Evolutionary conservation across 306 rosid species (phyloP), one percentile per base, ranked within the genome.

Genomic region (Quercus dentata): DNA sequence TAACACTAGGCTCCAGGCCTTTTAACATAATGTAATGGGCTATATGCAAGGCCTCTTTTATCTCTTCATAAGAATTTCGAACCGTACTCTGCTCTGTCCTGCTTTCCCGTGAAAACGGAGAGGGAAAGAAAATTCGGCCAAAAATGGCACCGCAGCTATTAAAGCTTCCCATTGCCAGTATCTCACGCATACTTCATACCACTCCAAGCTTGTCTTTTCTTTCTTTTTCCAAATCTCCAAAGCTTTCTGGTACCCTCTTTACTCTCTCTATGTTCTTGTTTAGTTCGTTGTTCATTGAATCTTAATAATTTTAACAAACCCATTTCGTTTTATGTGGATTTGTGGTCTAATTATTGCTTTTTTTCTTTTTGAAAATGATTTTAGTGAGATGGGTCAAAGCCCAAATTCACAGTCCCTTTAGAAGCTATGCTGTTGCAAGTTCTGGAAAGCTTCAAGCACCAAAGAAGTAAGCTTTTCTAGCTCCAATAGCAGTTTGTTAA

Each of bases 401-500:
- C 74, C 84, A 78, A 70, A 71, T 85, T 74, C 87, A 79, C 18
- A 21, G 33, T 83, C 75, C 83, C 4, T 71, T 73, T 33, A 78
- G 91, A 84, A 70, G 88, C 81, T 89, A 83, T 76, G 89, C 96
- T 67, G 77, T 81, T 83, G 86, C 73, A 57, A 90, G 83, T 79
- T 80, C 89, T 15, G 89, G 74, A 49, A 89, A 84, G 83, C 64
- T 81, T 88, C 85, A 84, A 44, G 86, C 83, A 8, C 64, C 82
- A 64, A 91, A 89, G 78, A 91, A 89, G 96, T 92, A 74, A 85
- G 90, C 76, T 77, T 82, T 81, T 80, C 20, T n/a, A 19, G n/a
- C 56, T 69, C 56, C 51, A 41, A 65, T 31, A 77, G 20, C 35
- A 44, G 41, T 38, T 21, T 57, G 52, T 76, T 20, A 21, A 52